Percentiles rank a stretch among this genome's conserved stretches.
Conservation (phyloP, 441 rosid genomes). For the Sinapis alba region DNA sequence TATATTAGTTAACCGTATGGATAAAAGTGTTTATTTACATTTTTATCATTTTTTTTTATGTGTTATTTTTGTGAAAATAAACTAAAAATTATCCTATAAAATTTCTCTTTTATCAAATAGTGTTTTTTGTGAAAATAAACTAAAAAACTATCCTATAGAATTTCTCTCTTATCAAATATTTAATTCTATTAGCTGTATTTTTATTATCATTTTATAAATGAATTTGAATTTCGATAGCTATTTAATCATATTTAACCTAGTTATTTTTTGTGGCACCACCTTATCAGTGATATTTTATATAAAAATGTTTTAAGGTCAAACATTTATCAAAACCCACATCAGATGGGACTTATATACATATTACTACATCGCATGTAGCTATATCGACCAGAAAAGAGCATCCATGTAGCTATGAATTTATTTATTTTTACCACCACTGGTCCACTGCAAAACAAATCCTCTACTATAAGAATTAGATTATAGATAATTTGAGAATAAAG, state of each 20-base stretch:
- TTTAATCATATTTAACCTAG: background rate
- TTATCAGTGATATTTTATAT: background rate
- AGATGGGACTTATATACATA: background rate
- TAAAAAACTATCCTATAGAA: no score
- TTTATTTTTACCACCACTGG: constrained; percentile 25
- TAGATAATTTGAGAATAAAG: constrained; percentile 29
- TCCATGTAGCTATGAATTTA: constrained; percentile 17
- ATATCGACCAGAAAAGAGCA: background rate
- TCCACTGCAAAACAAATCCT: constrained; percentile 16
- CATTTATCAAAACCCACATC: background rate
- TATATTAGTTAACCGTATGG: no score
- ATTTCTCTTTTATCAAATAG: no score
- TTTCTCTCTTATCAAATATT: background rate
- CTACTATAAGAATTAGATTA: constrained; percentile 27
- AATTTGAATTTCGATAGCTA: no score
- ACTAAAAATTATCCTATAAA: no score
- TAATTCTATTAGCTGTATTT: background rate
- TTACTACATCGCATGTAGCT: background rate
- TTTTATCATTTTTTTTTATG: no score
- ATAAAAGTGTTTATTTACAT: no score
- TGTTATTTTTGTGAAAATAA: no score
- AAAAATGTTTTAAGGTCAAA: background rate
- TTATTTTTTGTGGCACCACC: background rate
- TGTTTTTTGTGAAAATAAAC: no score
- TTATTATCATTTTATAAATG: no score